Percentiles rank a stretch among this genome's conserved stretches.
phyloP scores from a whole-genome alignment of 768 basidiomycete species.

The Auricularia sp. region DNA sequence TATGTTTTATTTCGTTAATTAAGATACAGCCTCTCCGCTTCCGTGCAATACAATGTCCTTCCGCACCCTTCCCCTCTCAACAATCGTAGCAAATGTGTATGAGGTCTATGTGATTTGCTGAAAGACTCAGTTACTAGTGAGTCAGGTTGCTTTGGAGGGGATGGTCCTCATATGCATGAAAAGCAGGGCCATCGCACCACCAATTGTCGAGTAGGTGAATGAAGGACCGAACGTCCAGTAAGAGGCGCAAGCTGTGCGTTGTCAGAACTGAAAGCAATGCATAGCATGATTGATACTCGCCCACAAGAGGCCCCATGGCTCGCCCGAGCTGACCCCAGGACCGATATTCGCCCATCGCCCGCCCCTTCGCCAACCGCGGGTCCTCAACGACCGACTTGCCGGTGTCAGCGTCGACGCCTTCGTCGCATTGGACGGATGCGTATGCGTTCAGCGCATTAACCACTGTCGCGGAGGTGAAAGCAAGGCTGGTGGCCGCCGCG shows the following conservation, averaged over 20 bases:
- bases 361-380: constrained; percentile 70
- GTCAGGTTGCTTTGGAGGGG: neutral
- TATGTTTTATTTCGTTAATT: neutral
- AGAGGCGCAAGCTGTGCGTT: constrained; percentile 58
- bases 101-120: too few species aligned
- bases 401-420: constrained; percentile 45
- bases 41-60: neutral
- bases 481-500: constrained; percentile 71
- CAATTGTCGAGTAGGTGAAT: constrained; percentile 57
- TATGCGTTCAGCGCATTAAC: constrained; percentile 88
- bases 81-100: too few species aligned
- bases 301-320: constrained; percentile 85
- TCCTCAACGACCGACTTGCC: constrained; percentile 47
- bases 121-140: neutral
- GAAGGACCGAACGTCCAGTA: constrained; percentile 87
- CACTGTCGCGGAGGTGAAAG: constrained; percentile 91
- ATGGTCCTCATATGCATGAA: constrained; percentile 37
- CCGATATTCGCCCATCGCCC: constrained; percentile 75
- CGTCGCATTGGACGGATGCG: constrained; percentile 86
- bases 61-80: neutral
- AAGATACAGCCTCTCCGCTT: neutral
- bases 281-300: constrained; percentile 28
- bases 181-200: constrained; percentile 53
- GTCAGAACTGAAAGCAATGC: constrained; percentile 1
- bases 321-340: constrained; percentile 92